phyloP scores from a whole-genome alignment of 2,329 filamentous ascomycete genomes.

The Trichoderma semiorbis region DNA sequence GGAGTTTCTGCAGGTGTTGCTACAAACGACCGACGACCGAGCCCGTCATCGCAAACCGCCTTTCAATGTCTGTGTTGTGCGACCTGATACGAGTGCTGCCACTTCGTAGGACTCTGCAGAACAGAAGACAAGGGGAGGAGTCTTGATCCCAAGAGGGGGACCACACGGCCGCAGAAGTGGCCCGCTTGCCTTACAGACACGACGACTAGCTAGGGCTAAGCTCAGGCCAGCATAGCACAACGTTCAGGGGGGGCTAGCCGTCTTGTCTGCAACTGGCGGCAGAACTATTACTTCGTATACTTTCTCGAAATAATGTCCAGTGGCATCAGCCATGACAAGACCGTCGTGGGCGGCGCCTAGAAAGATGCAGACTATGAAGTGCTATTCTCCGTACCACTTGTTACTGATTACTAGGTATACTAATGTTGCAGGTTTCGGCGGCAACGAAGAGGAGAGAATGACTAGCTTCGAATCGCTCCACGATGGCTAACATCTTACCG shows the following conservation, averaged over 20 bases:
- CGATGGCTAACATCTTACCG: background rate
- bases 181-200: slow-evolving; percentile 7
- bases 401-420: too few species aligned
- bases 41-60: background rate
- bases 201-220: background rate
- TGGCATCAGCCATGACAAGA: background rate
- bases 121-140: background rate
- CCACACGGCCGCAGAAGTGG: slow-evolving; percentile 18
- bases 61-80: background rate
- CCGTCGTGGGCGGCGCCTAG: background rate
- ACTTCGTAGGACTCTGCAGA: background rate
- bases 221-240: slow-evolving; percentile 1
- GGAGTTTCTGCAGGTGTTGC: background rate
- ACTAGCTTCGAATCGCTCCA: background rate
- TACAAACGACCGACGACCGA: background rate
- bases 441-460: background rate
- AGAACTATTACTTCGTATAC: background rate
- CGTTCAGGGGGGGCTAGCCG: background rate
- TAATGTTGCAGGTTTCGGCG: background rate
- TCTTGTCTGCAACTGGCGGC: background rate
- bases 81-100: background rate
- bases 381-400: background rate
- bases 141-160: background rate
- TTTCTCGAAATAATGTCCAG: background rate
- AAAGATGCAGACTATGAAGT: background rate